A percentile compares a stretch with the other conserved stretches of the same genome.
Evolutionary conservation across 805 yeast genomes (phyloP).

Genomic region (Saccharomycopsis sp.): DNA sequence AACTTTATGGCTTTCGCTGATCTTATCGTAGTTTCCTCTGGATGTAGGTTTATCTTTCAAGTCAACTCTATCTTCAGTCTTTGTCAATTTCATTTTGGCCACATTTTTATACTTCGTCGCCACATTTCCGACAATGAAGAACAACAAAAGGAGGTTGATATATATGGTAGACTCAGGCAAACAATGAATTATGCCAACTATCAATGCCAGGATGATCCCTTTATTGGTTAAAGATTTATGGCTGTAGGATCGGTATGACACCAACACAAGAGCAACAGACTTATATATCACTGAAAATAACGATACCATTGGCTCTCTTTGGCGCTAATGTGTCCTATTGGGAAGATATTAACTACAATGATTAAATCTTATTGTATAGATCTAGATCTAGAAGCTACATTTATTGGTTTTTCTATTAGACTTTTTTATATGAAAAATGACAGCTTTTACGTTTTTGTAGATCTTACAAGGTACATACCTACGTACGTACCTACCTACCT

Average conservation of each 20-base stretch:
- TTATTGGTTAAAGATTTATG: constrained; percentile 32
- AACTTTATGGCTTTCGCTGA: not conserved
- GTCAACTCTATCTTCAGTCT: constrained; percentile 18
- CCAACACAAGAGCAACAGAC: constrained; percentile 8
- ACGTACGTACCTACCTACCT: too few relatives aligned
- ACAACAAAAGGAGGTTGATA: constrained; percentile 30
- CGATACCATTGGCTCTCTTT: not conserved
- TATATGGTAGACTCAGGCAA: constrained; percentile 31
- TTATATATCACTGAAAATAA: not conserved
- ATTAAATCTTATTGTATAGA: too few relatives aligned
- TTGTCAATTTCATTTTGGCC: constrained; percentile 30
- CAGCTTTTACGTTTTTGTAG: not conserved
- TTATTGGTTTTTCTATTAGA: not conserved
- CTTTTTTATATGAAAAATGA: not conserved
- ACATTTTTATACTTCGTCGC: constrained; percentile 35
- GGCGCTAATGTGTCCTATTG: too few relatives aligned
- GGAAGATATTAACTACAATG: too few relatives aligned
- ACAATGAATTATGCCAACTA: constrained; percentile 36
- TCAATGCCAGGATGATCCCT: constrained; percentile 33
- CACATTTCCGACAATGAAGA: constrained; percentile 34
- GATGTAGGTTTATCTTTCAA: constrained; percentile 13
- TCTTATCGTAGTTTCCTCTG: constrained; percentile 21
- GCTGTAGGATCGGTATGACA: constrained; percentile 28
- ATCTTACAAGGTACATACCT: too few relatives aligned
- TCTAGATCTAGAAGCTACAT: too few relatives aligned